A percentile compares a stretch with the other conserved stretches of the same genome.
These are phyloP conservation scores for Metschnikowia orientalis DNA, from an alignment of 805 yeast species.

Conservation along the genomic window DNA sequence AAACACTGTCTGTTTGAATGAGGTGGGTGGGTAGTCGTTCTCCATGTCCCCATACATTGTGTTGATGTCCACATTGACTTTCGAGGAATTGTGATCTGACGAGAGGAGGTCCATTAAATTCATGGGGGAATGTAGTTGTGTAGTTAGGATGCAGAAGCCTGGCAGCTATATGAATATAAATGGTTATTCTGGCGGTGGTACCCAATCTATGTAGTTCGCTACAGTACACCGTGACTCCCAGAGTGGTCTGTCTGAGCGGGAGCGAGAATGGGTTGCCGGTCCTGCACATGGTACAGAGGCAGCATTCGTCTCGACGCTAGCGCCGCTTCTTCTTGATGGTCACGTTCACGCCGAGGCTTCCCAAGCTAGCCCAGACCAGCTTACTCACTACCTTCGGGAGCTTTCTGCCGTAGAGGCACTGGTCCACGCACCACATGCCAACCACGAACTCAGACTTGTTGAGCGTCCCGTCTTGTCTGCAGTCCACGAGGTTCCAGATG, in stretches of 20 bases:
- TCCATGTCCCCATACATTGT: constrained; percentile 3
- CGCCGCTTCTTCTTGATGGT: constrained; percentile 34
- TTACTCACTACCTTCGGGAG: constrained; percentile 67
- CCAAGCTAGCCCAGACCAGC: constrained; percentile 78
- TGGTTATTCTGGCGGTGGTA: no score
- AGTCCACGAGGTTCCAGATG: constrained; percentile 71
- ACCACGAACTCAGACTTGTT: constrained; percentile 80
- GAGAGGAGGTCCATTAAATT: constrained; percentile 39
- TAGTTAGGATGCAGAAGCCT: no score
- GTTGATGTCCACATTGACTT: constrained; percentile 7
- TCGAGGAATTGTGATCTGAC: constrained; percentile 19
- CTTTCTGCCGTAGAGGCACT: constrained; percentile 89
- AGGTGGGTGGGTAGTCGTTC: background rate
- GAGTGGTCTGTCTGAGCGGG: no score
- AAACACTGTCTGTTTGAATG: constrained; percentile 19
- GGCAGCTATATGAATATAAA: no score
- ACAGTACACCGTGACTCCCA: no score
- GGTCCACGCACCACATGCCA: constrained; percentile 98
- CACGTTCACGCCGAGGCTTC: constrained; percentile 40
- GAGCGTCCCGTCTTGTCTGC: constrained; percentile 64
- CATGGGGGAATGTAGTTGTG: constrained; percentile 19
- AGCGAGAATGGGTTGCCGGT: no score
- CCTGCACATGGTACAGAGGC: constrained; percentile 3
- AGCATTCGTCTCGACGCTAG: constrained; percentile 4
- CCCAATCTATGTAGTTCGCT: no score